Base-by-base conservation (phyloP, 1,139 yeast species). In the Debaryomyces sp. region DNA sequence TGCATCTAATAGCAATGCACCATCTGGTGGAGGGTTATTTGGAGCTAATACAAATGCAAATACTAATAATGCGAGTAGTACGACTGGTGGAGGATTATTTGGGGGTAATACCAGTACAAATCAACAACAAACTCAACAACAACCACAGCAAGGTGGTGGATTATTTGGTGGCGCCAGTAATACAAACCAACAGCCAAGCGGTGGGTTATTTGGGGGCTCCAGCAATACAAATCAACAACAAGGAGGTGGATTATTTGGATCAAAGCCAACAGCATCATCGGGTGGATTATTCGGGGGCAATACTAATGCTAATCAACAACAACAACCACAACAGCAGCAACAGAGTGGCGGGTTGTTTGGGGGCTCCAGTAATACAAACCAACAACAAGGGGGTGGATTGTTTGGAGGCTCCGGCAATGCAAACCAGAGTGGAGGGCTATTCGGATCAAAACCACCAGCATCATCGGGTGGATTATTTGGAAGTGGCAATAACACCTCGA, bases 211-310 rank as follows among this genome's bases (percentile, higher is more conserved):
- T 30, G 43, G 43, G 7, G 23, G 26, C 3, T 9, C 43, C 6
- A 29, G 24, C 21, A 29, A 15, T 30, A 18, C 43, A 73, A 41
- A 22, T 10, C 29, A 44, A 5, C 27, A 23, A 12, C 41, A 43
- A 21, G 9, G 41, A 6, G 43, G 43, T 15, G 43, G 43, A 7
- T 12, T 40, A 5, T 40, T 40, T 29, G 43, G 43, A 54, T 34
- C 32, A 54, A 4, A 24, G 4, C 27, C 27, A 9, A 1, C 27
- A 2, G 12, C 27, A 24, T 9, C 29, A 38, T 7, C 13, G 61
- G 44, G 54, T 18, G 75, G 78, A 21, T 76, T 80, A 0, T 56
- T 77, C n/a, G 78, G 78, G 63, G 76, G 76, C 15, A 5, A 27
- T 6, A 66, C 59, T 45, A 61, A 51, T 41, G 50, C 58, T 39